Conservation (phyloP, 495 filamentous ascomycete genomes). For the Penicillium nucicola region DNA sequence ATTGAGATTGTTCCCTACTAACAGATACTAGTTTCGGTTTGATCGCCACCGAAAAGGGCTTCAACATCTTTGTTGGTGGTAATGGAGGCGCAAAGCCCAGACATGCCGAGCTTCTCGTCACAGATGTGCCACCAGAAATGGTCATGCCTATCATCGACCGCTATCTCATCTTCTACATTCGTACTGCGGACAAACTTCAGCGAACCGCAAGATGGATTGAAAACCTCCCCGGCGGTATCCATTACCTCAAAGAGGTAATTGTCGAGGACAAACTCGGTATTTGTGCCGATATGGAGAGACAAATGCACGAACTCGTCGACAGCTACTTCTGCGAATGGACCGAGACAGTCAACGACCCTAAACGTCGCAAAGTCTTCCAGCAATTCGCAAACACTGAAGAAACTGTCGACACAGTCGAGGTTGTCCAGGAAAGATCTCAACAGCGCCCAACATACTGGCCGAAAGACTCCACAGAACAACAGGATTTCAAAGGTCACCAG, state of each 20-base stretch:
- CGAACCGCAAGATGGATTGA: slow-evolving; percentile 94
- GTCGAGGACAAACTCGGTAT: slow-evolving; percentile 90
- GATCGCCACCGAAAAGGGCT: slow-evolving; percentile 92
- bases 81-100: slow-evolving; percentile 88
- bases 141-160: slow-evolving; percentile 85
- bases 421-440: slow-evolving; percentile 72
- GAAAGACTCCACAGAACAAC: slow-evolving; percentile 56
- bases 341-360: slow-evolving; percentile 70
- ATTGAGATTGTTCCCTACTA: slow-evolving; percentile 5
- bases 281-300: slow-evolving; percentile 76
- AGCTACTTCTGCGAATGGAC: slow-evolving; percentile 97
- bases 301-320: slow-evolving; percentile 86
- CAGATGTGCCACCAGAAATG: slow-evolving; percentile 83
- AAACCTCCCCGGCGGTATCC: slow-evolving; percentile 79
- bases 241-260: slow-evolving; percentile 79
- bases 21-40: slow-evolving; percentile 70
- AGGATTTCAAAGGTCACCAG: slow-evolving; percentile 68
- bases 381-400: slow-evolving; percentile 89
- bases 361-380: slow-evolving; percentile 67
- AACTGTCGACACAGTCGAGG: slow-evolving; percentile 65
- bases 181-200: slow-evolving; percentile 92
- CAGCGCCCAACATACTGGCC: slow-evolving; percentile 82
- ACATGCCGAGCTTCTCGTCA: slow-evolving; percentile 85
- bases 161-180: slow-evolving; percentile 95
- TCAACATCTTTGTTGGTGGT: slow-evolving; percentile 90